A percentile compares a stretch with the other conserved stretches of the same genome.
phyloP scores from a whole-genome alignment of 73 alveolate species.

The Uronychia setigera region DNA sequence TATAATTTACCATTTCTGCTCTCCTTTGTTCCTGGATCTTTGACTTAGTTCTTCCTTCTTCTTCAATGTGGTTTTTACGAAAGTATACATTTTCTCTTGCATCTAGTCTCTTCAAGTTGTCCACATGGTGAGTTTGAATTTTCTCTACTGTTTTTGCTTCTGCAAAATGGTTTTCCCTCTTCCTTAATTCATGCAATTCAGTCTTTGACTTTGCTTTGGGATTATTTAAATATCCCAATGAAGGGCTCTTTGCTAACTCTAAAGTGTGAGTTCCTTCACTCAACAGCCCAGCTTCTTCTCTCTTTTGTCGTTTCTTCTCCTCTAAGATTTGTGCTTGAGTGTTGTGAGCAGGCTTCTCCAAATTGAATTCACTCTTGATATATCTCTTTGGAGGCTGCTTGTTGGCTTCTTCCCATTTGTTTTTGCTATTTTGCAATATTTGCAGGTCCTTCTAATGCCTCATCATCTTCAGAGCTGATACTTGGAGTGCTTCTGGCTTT shows the following conservation, averaged over 20 bases:
- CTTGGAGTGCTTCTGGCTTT: neutral
- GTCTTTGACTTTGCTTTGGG: slow-evolving; percentile 73
- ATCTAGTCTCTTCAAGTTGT: slow-evolving; percentile 70
- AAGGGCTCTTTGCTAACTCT: slow-evolving; percentile 65
- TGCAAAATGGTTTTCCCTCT: slow-evolving; percentile 55
- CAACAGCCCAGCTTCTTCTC: slow-evolving; percentile 66
- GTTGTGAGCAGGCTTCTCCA: neutral
- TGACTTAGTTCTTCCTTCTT: slow-evolving; percentile 71
- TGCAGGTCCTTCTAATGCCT: neutral
- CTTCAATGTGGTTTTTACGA: slow-evolving; percentile 66
- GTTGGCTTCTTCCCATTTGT: neutral
- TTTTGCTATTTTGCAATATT: neutral
- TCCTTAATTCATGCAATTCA: slow-evolving; percentile 57
- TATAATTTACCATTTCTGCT: slow-evolving; percentile 74
- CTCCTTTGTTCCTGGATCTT: slow-evolving; percentile 65
- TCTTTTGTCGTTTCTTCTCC: slow-evolving; percentile 43
- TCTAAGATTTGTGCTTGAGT: neutral
- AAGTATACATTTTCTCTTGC: slow-evolving; percentile 79
- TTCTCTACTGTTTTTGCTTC: slow-evolving; percentile 28
- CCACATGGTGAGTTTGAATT: slow-evolving; percentile 46
- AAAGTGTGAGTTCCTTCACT: slow-evolving; percentile 52
- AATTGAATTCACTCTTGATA: neutral
- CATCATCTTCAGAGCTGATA: neutral
- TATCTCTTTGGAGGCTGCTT: neutral
- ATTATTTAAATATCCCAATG: slow-evolving; percentile 62